These are phyloP conservation scores for Cercospora zeina DNA, from an alignment of 2,329 filamentous ascomycete genomes.

Conservation along the genomic window DNA sequence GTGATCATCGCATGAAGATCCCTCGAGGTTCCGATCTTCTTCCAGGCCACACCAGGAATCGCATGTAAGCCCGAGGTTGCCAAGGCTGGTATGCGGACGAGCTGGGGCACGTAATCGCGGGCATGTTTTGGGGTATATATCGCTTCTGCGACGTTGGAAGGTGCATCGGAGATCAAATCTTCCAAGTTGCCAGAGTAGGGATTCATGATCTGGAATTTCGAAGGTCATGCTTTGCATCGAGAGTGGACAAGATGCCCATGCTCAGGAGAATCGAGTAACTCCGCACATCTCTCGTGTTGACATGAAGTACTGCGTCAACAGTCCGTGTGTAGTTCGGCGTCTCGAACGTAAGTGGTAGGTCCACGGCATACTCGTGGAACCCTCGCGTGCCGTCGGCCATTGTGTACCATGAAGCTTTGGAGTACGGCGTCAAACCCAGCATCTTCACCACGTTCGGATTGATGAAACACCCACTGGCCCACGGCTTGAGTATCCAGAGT, in stretches of 20 bases:
- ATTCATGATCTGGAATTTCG: neutral
- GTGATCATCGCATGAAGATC: neutral
- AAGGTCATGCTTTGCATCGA: neutral
- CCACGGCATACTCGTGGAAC: neutral
- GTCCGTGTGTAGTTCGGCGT: neutral
- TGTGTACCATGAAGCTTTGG: neutral
- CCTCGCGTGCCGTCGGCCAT: neutral
- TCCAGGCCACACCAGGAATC: neutral
- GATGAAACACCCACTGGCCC: neutral
- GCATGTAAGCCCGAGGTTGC: neutral
- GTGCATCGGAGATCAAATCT: neutral
- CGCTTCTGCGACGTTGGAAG: too few species aligned
- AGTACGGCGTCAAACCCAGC: neutral
- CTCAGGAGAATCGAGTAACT: slow-evolving; percentile 17
- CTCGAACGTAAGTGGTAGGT: neutral
- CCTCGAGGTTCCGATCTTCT: neutral
- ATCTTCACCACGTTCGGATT: neutral
- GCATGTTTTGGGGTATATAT: too few species aligned
- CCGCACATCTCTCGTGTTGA: neutral
- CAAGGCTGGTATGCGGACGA: neutral
- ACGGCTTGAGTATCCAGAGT: neutral
- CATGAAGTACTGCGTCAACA: neutral
- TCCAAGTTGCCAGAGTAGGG: neutral
- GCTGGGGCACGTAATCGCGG: neutral
- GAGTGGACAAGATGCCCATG: neutral